Evolutionary conservation across 78 protist species (phyloP).

Genomic region (slime mould (Dictyostelium discoideum)): DNA sequence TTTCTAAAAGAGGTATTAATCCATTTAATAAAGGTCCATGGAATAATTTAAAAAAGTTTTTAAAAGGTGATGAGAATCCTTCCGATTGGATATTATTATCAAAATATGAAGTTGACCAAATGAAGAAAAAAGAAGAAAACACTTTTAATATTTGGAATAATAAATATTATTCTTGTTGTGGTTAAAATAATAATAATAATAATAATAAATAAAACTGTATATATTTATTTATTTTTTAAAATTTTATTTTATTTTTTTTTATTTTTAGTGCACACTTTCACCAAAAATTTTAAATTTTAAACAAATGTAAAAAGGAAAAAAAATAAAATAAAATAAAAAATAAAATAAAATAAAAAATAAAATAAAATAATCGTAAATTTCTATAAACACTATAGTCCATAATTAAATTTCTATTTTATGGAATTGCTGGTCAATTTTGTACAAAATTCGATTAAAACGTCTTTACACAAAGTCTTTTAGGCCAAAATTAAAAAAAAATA

Average conservation of each 20-base stretch:
- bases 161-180: constrained; percentile 73
- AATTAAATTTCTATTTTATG: no score
- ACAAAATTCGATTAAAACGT: no score
- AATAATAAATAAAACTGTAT: not conserved
- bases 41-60: constrained; percentile 6
- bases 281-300: no score
- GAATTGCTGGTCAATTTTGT: no score
- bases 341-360: no score
- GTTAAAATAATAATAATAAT: not conserved
- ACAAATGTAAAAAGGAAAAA: no score
- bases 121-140: constrained; percentile 18
- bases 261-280: not conserved
- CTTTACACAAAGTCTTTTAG: no score
- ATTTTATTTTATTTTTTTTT: not conserved
- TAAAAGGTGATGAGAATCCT: not conserved
- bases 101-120: not conserved
- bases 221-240: not conserved
- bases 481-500: no score
- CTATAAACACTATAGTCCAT: no score
- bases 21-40: constrained; percentile 61
- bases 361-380: no score
- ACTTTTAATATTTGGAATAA: constrained; percentile 58
- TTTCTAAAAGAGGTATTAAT: not conserved
- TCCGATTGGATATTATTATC: constrained; percentile 35
- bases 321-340: no score